Percentiles rank a stretch among this genome's conserved stretches.
Evolutionary conservation across 2,329 filamentous ascomycete species (phyloP).

Genomic region (Ampelomyces quisqualis): DNA sequence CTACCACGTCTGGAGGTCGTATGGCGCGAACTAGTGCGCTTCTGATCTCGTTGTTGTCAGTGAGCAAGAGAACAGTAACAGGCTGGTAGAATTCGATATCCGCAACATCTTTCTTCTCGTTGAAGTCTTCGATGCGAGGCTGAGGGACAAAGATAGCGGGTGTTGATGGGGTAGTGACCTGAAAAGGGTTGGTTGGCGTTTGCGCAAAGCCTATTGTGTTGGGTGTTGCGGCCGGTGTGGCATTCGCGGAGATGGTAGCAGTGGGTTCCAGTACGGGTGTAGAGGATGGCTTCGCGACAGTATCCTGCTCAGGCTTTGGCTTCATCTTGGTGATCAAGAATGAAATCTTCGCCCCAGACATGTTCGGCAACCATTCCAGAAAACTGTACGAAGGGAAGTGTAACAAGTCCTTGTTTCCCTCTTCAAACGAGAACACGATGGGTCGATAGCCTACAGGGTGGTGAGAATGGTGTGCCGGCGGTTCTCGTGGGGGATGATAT

Average conservation of each 20-base stretch:
- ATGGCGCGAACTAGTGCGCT: conserved; percentile 59
- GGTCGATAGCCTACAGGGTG: conserved; percentile 46
- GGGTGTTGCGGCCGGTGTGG: conserved; percentile 10
- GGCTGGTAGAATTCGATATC: conserved; percentile 64
- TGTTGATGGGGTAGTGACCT: conserved; percentile 12
- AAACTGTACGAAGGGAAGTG: conserved; percentile 78
- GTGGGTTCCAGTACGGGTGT: conserved; percentile 31
- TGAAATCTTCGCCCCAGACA: conserved; percentile 67
- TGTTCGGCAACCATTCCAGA: conserved; percentile 64
- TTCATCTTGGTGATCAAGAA: conserved; percentile 75
- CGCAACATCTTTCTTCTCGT: conserved; percentile 50
- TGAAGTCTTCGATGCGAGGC: conserved; percentile 40
- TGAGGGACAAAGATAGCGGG: conserved; percentile 25
- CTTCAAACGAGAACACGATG: conserved; percentile 43
- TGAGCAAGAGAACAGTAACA: conserved; percentile 63
- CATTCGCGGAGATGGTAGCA: conserved; percentile 1
- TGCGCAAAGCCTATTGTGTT: conserved; percentile 3
- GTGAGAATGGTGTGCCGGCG: conserved; percentile 41
- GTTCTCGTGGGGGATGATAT: conserved; percentile 26
- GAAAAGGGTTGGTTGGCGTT: conserved; percentile 13
- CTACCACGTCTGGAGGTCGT: conserved; percentile 45
- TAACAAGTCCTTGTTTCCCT: conserved; percentile 67
- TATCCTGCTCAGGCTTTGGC: conserved; percentile 40
- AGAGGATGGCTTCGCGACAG: conserved; percentile 36
- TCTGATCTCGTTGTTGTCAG: conserved; percentile 54